Evolutionary conservation across 495 filamentous ascomycete genomes (phyloP).

Genomic region (Usnea hakonensis): DNA sequence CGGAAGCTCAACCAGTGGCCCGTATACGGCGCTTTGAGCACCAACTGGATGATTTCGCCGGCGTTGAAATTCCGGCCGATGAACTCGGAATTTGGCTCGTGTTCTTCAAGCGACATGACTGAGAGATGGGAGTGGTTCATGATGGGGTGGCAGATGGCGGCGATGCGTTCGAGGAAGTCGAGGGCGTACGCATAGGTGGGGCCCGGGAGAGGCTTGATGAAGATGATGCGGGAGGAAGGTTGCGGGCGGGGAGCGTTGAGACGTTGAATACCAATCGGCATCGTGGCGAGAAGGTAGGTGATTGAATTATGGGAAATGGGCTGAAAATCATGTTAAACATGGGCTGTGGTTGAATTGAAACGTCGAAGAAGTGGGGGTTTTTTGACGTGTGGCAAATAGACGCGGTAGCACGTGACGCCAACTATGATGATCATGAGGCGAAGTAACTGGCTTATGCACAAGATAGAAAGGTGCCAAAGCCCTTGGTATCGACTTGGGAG

Average conservation of each 20-base stretch:
- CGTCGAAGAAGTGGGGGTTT: neutral
- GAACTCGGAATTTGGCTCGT: conserved; percentile 66
- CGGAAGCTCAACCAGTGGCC: conserved; percentile 64
- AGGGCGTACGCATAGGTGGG: conserved; percentile 50
- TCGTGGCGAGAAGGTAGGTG: neutral
- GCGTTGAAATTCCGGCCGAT: conserved; percentile 75
- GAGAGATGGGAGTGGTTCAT: conserved; percentile 62
- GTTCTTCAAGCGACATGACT: conserved; percentile 70
- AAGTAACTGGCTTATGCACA: no score
- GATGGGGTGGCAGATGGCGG: conserved; percentile 67
- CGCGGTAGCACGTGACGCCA: conserved; percentile 13
- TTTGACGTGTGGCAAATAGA: neutral
- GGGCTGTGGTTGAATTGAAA: neutral
- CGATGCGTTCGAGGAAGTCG: conserved; percentile 67
- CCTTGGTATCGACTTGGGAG: no score
- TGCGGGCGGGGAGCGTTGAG: conserved; percentile 58
- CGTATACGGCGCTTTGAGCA: conserved; percentile 50
- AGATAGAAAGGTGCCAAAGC: no score
- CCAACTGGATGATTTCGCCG: conserved; percentile 74
- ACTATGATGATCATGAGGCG: no score
- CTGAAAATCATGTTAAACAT: neutral
- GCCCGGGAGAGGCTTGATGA: conserved; percentile 67
- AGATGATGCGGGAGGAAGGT: conserved; percentile 61
- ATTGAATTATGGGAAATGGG: neutral
- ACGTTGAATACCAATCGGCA: conserved; percentile 55